Base-by-base conservation (phyloP, 305 asterid genomes). In the Rubia balearica region DNA sequence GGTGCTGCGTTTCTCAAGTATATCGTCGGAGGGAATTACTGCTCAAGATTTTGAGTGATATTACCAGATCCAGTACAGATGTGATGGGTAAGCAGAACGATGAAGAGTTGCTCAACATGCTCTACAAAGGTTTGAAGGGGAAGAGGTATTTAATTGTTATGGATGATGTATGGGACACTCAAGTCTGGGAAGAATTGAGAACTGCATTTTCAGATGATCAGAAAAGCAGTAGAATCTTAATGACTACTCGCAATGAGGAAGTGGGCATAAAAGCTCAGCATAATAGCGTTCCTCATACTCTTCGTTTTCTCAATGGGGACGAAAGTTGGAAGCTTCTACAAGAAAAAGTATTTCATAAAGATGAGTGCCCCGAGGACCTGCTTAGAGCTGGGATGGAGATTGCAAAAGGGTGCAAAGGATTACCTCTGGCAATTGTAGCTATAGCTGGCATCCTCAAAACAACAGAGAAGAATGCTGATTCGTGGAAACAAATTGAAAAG, bases 101-200 rank as follows among this genome's bases (percentile, higher is more conserved):
- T 67, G 27, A 46, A 7, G 73, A 7, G 17, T 22, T 71, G 67
- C 57, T 43, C 30, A 61, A 10, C 70, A 85, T 33, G 71, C 73
- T 4, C n/a, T 0, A 5, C 38, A 59, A 69, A n/a, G 8, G n/a
- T 33, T 59, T 89, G 71, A 82, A 78, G 71, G 78, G 73, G 46
- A 77, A 79, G 2, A 83, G 76, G 69, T 89, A 82, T 65, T 69
- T 87, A 24, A 73, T 89, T 43, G 88, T 89, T 49, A 22, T 87
- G 83, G 96, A 89, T 53, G 91, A 89, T 74, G 2, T 60, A 9
- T 60, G 65, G 65, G 65, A 60, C 5, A 60, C 9, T 21, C 38
- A 60, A 60, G 65, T 87, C 84, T 89, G 88, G 96, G 75, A 87
- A 8, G 83, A 80, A 51, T 83, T 89, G 71, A 81, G 77, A 71